Percentiles rank a stretch among this genome's conserved stretches.
These are phyloP conservation scores for Coniophora puteana DNA, from an alignment of 1,284 basidiomycete genomes.

Conservation along the genomic window DNA sequence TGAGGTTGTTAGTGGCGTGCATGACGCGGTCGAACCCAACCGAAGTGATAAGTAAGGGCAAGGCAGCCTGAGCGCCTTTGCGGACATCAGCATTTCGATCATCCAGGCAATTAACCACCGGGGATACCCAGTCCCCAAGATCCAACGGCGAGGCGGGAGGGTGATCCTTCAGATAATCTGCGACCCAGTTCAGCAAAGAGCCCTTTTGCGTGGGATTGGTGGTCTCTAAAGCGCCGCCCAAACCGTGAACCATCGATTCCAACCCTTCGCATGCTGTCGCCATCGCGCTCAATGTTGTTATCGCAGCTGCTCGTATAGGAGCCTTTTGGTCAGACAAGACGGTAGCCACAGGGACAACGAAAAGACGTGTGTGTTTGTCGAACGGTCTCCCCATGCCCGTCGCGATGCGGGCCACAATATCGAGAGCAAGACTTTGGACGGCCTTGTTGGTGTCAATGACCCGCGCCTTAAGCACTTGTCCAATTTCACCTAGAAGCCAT, in stretches of 20 bases:
- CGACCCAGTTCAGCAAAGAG: conserved; percentile 84
- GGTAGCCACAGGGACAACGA: conserved; percentile 75
- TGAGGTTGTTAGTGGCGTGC: conserved; percentile 82
- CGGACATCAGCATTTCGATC: conserved; percentile 92
- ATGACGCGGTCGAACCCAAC: conserved; percentile 86
- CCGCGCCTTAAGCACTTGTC: conserved; percentile 83
- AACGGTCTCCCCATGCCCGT: conserved; percentile 94
- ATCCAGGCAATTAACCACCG: conserved; percentile 83
- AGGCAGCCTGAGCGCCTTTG: conserved; percentile 81
- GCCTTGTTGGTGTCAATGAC: conserved; percentile 93
- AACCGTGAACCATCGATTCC: conserved; percentile 76
- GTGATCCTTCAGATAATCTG: conserved; percentile 73
- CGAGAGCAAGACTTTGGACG: conserved; percentile 87
- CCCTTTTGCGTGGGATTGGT: conserved; percentile 89
- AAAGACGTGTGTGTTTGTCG: conserved; percentile 82
- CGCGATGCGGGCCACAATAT: conserved; percentile 87
- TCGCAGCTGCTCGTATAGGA: conserved; percentile 75
- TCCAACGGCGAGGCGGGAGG: conserved; percentile 62
- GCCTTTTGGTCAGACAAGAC: conserved; percentile 95
- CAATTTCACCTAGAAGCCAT: conserved; percentile 73
- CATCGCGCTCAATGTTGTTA: conserved; percentile 81
- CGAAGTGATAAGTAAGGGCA: conserved; percentile 76
- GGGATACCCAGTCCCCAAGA: conserved; percentile 65
- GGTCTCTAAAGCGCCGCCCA: conserved; percentile 80
- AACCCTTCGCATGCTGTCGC: conserved; percentile 82